These are phyloP conservation scores for Agrostemma githago DNA, from an alignment of 148 eudicot genomes.

Conservation along the genomic window DNA sequence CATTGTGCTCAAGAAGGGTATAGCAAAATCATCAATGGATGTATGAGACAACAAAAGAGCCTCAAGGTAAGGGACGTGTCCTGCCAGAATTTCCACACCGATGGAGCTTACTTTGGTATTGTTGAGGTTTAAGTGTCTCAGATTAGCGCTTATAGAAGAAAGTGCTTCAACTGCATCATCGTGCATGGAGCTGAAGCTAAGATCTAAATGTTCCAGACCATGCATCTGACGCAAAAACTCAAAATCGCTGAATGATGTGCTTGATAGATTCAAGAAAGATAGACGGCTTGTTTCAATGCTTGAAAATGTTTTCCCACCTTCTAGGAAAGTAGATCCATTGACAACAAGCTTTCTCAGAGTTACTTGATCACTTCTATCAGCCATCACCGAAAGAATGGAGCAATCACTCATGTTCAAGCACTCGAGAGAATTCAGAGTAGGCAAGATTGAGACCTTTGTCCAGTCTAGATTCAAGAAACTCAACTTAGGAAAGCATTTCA, in stretches of 20 bases:
- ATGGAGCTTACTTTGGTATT: constrained; percentile 58
- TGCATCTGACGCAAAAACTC: constrained; percentile 47
- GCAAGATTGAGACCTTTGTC: constrained; percentile 67
- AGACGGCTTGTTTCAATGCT: constrained; percentile 42
- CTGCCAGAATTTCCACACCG: constrained; percentile 67
- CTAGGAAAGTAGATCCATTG: constrained; percentile 47
- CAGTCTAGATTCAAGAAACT: constrained; percentile 69
- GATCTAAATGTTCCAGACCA: constrained; percentile 59
- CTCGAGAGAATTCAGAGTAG: constrained; percentile 49
- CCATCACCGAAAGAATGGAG: constrained; percentile 43
- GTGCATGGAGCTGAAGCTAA: constrained; percentile 44
- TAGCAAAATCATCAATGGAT: constrained; percentile 48
- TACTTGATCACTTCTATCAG: constrained; percentile 40
- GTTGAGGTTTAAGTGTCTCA: constrained; percentile 64
- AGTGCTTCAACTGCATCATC: constrained; percentile 53
- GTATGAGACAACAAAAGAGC: constrained; percentile 49
- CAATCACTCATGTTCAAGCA: constrained; percentile 87
- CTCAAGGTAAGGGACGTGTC: constrained; percentile 73
- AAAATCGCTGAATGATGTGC: constrained; percentile 41
- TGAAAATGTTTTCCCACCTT: constrained; percentile 37
- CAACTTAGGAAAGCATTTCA: constrained; percentile 48
- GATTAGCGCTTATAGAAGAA: constrained; percentile 44
- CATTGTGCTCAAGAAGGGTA: constrained; percentile 62
- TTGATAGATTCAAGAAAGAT: constrained; percentile 58
- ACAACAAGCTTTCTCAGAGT: constrained; percentile 46